phyloP scores from a whole-genome alignment of 2,329 filamentous ascomycete genomes.

The Talaromyces sp. region DNA sequence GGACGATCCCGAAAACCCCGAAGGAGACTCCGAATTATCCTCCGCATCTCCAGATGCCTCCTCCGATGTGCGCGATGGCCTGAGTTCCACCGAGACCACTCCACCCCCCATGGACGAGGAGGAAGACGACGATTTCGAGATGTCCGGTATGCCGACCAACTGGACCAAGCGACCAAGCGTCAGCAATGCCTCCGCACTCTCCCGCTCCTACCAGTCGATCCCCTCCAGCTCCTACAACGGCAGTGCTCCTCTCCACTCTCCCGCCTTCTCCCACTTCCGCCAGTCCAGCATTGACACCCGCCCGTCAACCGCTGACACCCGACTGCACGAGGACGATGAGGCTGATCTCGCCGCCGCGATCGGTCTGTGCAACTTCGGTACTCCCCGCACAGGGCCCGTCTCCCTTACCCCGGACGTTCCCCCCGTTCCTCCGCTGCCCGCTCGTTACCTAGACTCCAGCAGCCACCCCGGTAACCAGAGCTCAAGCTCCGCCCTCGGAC shows the following conservation, averaged over 20 bases:
- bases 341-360: slow-evolving; percentile 87
- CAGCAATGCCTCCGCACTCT: slow-evolving; percentile 55
- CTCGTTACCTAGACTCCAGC: slow-evolving; percentile 69
- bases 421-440: slow-evolving; percentile 83
- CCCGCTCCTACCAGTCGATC: slow-evolving; percentile 79
- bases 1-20: slow-evolving; percentile 65
- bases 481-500: slow-evolving; percentile 51
- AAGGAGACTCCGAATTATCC: slow-evolving; percentile 76
- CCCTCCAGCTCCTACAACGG: slow-evolving; percentile 60
- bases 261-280: slow-evolving; percentile 62
- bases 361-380: slow-evolving; percentile 85
- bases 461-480: slow-evolving; percentile 66
- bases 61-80: slow-evolving; percentile 70
- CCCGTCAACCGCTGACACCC: slow-evolving; percentile 77
- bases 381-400: slow-evolving; percentile 67
- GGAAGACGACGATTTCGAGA: slow-evolving; percentile 39
- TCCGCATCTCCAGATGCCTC: slow-evolving; percentile 81
- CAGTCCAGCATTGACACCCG: slow-evolving; percentile 76
- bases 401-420: slow-evolving; percentile 73
- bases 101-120: slow-evolving; percentile 76
- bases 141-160: slow-evolving; percentile 55
- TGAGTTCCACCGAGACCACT: slow-evolving; percentile 89
- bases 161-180: slow-evolving; percentile 61
- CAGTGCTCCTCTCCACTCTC: slow-evolving; percentile 53
- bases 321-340: slow-evolving; percentile 76